Base-by-base conservation (phyloP, 306 rosid species). In the Oemleria cerasiformis region DNA sequence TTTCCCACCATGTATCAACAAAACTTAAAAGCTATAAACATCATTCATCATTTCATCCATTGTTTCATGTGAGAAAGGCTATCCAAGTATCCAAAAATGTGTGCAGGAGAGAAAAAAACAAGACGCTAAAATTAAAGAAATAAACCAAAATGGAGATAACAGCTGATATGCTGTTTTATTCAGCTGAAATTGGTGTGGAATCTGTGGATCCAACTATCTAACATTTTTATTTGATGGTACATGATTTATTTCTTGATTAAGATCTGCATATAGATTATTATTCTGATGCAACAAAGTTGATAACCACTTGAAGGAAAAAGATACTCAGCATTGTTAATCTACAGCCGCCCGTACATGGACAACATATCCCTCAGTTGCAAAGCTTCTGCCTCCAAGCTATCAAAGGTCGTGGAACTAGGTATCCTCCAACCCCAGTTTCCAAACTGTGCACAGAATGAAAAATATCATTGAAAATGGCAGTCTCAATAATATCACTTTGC, bases 401-500 rank as follows among this genome's bases (percentile, higher is more conserved):
- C 88, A 74, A 93, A 90, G 86, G 88, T 87, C 81, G 72, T 51
- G 63, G 92, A 81, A 78, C 78, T 73, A 41, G 92, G 84, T 43
- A 90, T 60, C 78, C 96, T 87, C 98, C 97, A 93, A 75, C 93
- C 80, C 98, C 98, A 93, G 79, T 93, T 93, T 81, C 98, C 98
- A 59, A 86, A 83, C 98, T 93, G 82, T 36, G 50, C 15, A 41
- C 12, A 74, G 43, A 51, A 63, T 77, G 0, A 39, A 49, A 25
- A 16, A 30, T 8, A 58, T 61, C 47, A 76, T 47, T 38, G 30
- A 20, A 25, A 9, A 11, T 10, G 63, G 36, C 36, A 30, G 36
- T 30, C 41, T 58, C 13, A 30, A 30, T 30, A 30, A 30, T 2
- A 30, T 25, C 19, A 25, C 30, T 30, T 19, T 14, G 63, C 41